Base-by-base conservation (phyloP, 179 eudicot genomes). In the Gypsophila paniculata region DNA sequence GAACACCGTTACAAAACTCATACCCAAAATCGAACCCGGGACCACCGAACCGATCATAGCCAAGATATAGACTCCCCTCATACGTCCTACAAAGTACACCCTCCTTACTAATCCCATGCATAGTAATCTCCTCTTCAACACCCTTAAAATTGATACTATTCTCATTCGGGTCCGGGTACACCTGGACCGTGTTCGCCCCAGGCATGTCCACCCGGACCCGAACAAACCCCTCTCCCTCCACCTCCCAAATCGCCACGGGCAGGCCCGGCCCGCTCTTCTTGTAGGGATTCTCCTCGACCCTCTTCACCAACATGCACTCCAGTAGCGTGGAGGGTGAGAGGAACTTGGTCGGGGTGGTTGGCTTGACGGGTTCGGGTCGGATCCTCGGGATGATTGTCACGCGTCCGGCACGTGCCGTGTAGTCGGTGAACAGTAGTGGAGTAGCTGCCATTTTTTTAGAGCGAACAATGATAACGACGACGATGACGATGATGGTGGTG, bases 291-390 rank as follows among this genome's bases (percentile, higher is more conserved):
- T 59, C 38, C 38, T 26, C 38, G 0, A 59, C n/a, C 15, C 18
- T 32, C 36, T 59, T 26, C 63, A 59, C 63, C 63, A 22, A 22
- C 63, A 59, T 59, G 36, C 15, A 3, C n/a, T 59, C 63, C 63
- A 59, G 15, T 7, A 59, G 29, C 29, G 14, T 12, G 6, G 6
- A 8, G n/a, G 0, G 17, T 5, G 34, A 11, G 8, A 21, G 2
- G 17, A 7, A 11, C 39, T 14, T 23, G 17, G 36, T 10, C 59
- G 59, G 23, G 52, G 9, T 18, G 59, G 1, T n/a, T 3, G 21
- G 4, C 6, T 54, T 18, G 59, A 4, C 59, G 59, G 52, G 15
- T 46, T 54, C 59, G 59, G 22, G 59, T 4, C 21, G 21, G 59
- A 54, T 1, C 9, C 52, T 46, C 9, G 52, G 52, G 52, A 46